Conservation (phyloP, 768 basidiomycete species). For the Plicaturopsis crispa region DNA sequence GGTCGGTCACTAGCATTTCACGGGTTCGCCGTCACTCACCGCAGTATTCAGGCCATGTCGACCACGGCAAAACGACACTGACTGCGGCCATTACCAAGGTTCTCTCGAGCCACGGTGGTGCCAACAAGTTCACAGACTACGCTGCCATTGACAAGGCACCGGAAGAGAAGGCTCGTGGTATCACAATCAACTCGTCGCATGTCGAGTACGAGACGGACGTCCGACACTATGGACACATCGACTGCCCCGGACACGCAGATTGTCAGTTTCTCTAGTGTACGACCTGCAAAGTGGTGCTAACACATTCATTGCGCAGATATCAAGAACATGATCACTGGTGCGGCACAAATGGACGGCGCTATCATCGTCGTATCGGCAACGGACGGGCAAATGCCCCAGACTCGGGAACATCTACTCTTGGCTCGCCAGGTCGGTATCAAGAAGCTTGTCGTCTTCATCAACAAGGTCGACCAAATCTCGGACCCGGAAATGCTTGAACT, state of each 20-base stretch:
- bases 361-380: constrained; percentile 97
- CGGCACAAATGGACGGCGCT: constrained; percentile 95
- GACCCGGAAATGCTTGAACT: constrained; percentile 99
- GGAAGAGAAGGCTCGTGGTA: constrained; percentile 98
- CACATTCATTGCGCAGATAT: constrained; percentile 48
- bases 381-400: constrained; percentile 99
- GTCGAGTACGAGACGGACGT: constrained; percentile 93
- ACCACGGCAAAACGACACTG: constrained; percentile 97
- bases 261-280: constrained; percentile 41
- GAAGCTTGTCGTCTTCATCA: constrained; percentile 97
- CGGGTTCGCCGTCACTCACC: constrained; percentile 4
- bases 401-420: constrained; percentile 94
- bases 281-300: background rate
- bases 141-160: constrained; percentile 98
- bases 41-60: constrained; percentile 67
- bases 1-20: constrained; percentile 35
- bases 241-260: constrained; percentile 95
- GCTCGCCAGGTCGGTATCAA: constrained; percentile 98
- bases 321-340: constrained; percentile 99
- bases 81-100: constrained; percentile 96
- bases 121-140: constrained; percentile 89
- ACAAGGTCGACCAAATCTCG: constrained; percentile 95
- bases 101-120: constrained; percentile 67
- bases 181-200: constrained; percentile 98
- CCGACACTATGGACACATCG: constrained; percentile 96